Conservation (phyloP, 768 basidiomycete species). For the Leucocoprinus leucothites region DNA sequence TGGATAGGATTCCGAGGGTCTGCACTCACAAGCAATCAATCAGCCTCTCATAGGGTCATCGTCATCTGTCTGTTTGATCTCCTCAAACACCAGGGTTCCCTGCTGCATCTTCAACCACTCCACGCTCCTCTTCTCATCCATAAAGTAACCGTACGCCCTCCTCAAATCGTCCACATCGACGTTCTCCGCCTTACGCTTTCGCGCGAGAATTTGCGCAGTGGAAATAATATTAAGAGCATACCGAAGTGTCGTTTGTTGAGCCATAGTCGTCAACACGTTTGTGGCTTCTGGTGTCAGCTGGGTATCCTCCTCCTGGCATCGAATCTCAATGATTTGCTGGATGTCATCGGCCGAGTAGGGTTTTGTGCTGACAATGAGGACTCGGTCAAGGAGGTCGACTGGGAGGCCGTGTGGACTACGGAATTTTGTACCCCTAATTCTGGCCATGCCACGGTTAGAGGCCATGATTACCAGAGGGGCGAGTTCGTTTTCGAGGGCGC, state of each 20-base stretch:
- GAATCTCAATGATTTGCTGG: conserved; percentile 89
- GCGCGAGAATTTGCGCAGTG: conserved; percentile 82
- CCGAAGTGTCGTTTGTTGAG: conserved; percentile 83
- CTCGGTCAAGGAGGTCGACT: conserved; percentile 90
- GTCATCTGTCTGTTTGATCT: conserved; percentile 39
- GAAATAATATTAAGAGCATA: conserved; percentile 96
- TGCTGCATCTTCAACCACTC: conserved; percentile 89
- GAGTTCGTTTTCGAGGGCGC: conserved; percentile 90
- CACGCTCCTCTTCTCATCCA: conserved; percentile 90
- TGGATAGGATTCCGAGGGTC: no score
- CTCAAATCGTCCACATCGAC: conserved; percentile 87
- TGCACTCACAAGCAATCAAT: neutral
- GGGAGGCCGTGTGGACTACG: conserved; percentile 94
- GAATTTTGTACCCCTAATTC: conserved; percentile 94
- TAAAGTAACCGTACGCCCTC: conserved; percentile 83
- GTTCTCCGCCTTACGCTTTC: conserved; percentile 73
- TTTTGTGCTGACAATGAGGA: conserved; percentile 92
- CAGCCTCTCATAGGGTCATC: conserved; percentile 23
- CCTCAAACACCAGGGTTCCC: conserved; percentile 71
- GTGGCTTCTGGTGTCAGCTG: conserved; percentile 70
- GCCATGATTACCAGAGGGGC: conserved; percentile 98
- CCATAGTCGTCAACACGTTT: conserved; percentile 85
- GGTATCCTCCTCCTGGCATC: conserved; percentile 95
- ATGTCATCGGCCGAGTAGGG: conserved; percentile 84
- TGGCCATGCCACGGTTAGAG: conserved; percentile 91